phyloP scores from a whole-genome alignment of 2,329 filamentous ascomycete species.

The Alternaria gaisen region DNA sequence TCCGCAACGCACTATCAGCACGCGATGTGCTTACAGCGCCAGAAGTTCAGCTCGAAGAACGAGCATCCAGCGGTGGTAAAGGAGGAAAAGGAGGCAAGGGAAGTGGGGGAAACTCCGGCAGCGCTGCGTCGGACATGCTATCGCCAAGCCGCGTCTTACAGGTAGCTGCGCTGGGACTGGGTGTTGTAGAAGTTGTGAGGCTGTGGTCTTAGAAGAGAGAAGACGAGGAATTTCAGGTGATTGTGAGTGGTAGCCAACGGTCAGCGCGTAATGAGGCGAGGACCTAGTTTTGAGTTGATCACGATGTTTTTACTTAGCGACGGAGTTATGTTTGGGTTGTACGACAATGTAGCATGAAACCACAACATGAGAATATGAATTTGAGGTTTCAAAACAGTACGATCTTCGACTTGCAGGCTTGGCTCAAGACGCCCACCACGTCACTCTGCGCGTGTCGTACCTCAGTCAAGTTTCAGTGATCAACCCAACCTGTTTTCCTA shows the following conservation, averaged over 20 bases:
- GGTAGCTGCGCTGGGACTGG: constrained; percentile 37
- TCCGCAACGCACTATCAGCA: constrained; percentile 14
- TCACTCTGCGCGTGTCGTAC: constrained; percentile 2
- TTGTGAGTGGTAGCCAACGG: not conserved
- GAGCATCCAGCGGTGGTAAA: constrained; percentile 8
- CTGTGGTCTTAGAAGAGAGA: constrained; percentile 28
- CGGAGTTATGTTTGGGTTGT: not conserved
- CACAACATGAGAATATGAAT: not conserved
- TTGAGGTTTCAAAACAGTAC: not conserved
- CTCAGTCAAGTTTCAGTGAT: not conserved
- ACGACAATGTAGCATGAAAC: not conserved
- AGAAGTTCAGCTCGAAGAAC: constrained; percentile 30
- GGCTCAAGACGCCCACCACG: not conserved
- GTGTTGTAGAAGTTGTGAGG: constrained; percentile 32
- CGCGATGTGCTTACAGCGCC: constrained; percentile 22
- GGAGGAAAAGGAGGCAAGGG: constrained; percentile 21
- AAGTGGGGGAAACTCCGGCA: constrained; percentile 16
- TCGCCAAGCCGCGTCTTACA: constrained; percentile 35
- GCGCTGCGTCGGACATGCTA: constrained; percentile 30
- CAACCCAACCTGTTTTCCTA: not conserved
- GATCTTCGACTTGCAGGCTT: not conserved
- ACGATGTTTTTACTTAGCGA: not conserved
- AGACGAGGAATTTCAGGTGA: not conserved
- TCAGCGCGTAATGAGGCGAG: not conserved
- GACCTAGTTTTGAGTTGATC: not conserved